Evolutionary conservation across 108 stramenopile species (phyloP).

Genomic region (Cafeteria roenbergensis): DNA sequence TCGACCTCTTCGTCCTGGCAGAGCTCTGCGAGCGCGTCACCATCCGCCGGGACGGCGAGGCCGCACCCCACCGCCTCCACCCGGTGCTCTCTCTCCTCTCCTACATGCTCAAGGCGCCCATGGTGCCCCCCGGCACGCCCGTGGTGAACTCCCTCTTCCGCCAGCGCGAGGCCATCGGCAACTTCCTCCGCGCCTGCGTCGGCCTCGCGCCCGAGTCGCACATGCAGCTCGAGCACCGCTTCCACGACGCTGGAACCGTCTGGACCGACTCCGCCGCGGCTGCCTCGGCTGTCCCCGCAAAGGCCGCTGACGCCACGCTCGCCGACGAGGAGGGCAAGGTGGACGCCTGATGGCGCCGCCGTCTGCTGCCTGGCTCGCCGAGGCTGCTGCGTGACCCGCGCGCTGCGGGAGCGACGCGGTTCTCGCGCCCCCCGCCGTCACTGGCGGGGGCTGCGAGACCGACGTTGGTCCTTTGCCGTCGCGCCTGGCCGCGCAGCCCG

Average conservation of each 20-base stretch:
- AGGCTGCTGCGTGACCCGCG: no score
- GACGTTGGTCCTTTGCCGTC: no score
- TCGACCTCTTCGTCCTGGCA: slow-evolving; percentile 79
- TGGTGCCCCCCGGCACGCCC: slow-evolving; percentile 86
- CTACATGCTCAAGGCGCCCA: slow-evolving; percentile 94
- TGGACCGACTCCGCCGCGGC: no score
- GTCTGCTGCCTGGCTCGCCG: no score
- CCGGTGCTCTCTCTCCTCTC: slow-evolving; percentile 78
- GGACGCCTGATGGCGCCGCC: no score
- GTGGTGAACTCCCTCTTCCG: slow-evolving; percentile 89
- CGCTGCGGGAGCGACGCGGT: no score
- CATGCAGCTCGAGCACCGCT: slow-evolving; percentile 83
- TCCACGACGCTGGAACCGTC: slow-evolving; percentile 23
- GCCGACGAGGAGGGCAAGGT: no score
- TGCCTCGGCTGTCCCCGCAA: no score
- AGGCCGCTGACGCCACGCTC: no score
- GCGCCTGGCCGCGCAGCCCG: no score
- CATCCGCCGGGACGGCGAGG: slow-evolving; percentile 56
- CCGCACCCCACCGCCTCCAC: slow-evolving; percentile 60
- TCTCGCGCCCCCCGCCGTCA: no score
- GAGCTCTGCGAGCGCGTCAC: slow-evolving; percentile 79
- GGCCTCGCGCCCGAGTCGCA: slow-evolving; percentile 82
- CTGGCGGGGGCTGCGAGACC: no score
- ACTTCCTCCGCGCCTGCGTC: slow-evolving; percentile 84
- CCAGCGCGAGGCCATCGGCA: slow-evolving; percentile 79